A percentile compares a stretch with the other conserved stretches of the same genome.
These are phyloP conservation scores for Chaetoscypha palmicola DNA, from an alignment of 2,329 filamentous ascomycete genomes.

Conservation along the genomic window DNA sequence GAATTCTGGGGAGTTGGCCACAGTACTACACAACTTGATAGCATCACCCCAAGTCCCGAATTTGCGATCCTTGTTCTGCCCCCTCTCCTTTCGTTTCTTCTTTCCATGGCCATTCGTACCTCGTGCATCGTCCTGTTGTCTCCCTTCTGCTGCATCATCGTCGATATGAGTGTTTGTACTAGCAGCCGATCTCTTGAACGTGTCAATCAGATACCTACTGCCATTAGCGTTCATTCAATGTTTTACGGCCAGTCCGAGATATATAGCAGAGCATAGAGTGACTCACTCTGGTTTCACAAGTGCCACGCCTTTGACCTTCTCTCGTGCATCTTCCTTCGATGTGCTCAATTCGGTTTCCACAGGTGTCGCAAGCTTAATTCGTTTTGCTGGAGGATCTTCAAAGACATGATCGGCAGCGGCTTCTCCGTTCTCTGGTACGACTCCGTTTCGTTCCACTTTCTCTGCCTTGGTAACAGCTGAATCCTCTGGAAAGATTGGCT, in stretches of 20 bases:
- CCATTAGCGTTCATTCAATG: background rate
- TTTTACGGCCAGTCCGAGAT: no score
- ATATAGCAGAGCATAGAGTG: no score
- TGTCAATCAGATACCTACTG: conserved; percentile 27
- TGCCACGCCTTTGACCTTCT: conserved; percentile 28
- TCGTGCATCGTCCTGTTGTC: conserved; percentile 35
- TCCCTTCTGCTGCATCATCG: conserved; percentile 49
- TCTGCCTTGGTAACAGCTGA: conserved; percentile 28
- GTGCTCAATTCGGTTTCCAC: conserved; percentile 5
- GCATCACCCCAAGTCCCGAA: conserved; percentile 77
- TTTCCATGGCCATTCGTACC: conserved; percentile 37
- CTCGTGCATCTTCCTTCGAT: conserved; percentile 18
- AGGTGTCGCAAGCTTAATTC: conserved; percentile 44
- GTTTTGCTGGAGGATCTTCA: conserved; percentile 47
- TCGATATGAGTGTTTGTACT: conserved; percentile 28
- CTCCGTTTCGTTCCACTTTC: conserved; percentile 23
- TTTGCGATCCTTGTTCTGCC: conserved; percentile 76
- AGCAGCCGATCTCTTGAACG: conserved; percentile 8
- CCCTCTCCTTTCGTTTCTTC: conserved; percentile 55
- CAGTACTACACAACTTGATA: conserved; percentile 69
- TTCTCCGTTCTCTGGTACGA: conserved; percentile 26
- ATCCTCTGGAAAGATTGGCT: conserved; percentile 24
- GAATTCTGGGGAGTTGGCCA: conserved; percentile 68
- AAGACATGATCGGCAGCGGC: conserved; percentile 16
- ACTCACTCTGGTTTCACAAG: conserved; percentile 30